Evolutionary conservation across 805 yeast genomes (phyloP), one percentile per base, ranked within the genome.

Genomic region (Scheffersomyces spartinae): DNA sequence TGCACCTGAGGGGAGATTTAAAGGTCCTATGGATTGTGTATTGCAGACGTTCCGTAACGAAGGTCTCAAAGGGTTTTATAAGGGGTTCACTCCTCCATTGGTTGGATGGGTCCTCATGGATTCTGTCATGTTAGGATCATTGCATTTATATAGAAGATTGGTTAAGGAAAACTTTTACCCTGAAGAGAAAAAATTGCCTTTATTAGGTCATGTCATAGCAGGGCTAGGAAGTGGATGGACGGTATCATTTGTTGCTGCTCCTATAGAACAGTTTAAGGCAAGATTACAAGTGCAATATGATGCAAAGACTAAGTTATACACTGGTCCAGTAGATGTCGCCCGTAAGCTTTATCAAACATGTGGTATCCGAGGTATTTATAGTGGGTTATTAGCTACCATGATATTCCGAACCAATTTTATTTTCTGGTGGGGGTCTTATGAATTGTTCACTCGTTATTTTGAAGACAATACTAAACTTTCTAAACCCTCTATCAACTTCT

Each of bases 61-160:
- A 46, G 95, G 95, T 3, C 34, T 76, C 4, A 52, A 64, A 18
- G 96, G 94, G 1, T 69, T 85, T 28, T 85, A 83, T 46, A 73
- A 84, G 38, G 96, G 96, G 0, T 83, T 85, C 36, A 82, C 94
- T 0, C 95, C 96, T 4, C 95, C 95, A 1, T 61, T 85, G 36
- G 71, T 82, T 12, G 96, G 95, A 1, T 85, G 95, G 95, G 83
- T 85, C 38, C 51, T 80, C 34, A 85, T 85, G 95, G 96, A 85
- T 45, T 74, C 86, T 3, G 83, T 83, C 25, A 80, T 85, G 83
- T 60, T 85, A 34, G 95, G 95, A 1, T 77, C 91, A 5, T 55
- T 84, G 28, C 91, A 82, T 39, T 69, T 78, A 31, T 85, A 85
- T 49, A 58, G 86, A 36, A 54, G 81, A 33, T 50, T 74, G 10